Percentiles rank a stretch among this genome's conserved stretches.
Conservation (phyloP, 1,284 basidiomycete genomes). For the Athelia sp. region DNA sequence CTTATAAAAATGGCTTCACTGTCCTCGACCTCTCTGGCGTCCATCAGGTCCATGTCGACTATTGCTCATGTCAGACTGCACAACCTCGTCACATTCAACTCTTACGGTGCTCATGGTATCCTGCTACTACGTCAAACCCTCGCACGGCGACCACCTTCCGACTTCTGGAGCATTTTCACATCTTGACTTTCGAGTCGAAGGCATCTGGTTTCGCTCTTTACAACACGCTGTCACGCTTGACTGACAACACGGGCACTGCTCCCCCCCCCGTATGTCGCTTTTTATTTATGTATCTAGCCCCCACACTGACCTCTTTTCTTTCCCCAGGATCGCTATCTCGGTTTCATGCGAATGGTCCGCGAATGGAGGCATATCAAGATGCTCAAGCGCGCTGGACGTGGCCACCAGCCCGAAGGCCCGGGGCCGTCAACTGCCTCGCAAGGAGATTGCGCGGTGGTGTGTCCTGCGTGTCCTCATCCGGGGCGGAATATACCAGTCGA, state of each 20-base stretch:
- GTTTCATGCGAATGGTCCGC: conserved; percentile 13
- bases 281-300: neutral
- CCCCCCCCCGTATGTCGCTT: conserved; percentile 11
- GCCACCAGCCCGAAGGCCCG: conserved; percentile 12
- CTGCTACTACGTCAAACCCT: conserved; percentile 16
- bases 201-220: conserved; percentile 18
- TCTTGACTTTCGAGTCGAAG: conserved; percentile 16
- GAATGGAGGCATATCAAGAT: conserved; percentile 11
- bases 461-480: conserved; percentile 24
- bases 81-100: conserved; percentile 15
- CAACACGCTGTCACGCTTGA: conserved; percentile 10
- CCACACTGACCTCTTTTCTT: neutral
- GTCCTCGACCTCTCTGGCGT: conserved; percentile 26
- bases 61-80: conserved; percentile 22
- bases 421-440: conserved; percentile 4
- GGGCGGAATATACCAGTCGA: conserved; percentile 21
- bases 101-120: conserved; percentile 20
- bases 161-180: conserved; percentile 19
- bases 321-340: conserved; percentile 11
- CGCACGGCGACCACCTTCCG: conserved; percentile 21
- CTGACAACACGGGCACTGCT: conserved; percentile 16
- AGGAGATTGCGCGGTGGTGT: conserved; percentile 19
- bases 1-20: conserved; percentile 13
- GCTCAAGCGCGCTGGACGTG: conserved; percentile 10
- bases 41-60: conserved; percentile 23